Evolutionary conservation across 2,329 filamentous ascomycete species (phyloP).

Genomic region (Trichoderma sp.): DNA sequence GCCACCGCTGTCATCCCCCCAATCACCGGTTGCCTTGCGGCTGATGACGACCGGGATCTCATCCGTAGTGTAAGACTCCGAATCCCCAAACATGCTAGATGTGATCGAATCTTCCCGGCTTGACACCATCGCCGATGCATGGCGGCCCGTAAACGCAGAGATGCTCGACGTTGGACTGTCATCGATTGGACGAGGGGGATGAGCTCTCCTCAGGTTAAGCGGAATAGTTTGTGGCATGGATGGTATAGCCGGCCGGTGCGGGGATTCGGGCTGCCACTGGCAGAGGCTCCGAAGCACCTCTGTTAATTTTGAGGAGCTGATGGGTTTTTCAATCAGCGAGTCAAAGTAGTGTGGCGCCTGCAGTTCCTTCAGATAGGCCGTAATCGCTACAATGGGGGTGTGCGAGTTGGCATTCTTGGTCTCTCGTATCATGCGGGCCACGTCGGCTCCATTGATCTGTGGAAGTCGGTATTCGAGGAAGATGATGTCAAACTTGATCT

Average conservation of each 20-base stretch:
- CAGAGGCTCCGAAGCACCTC: conserved; percentile 86
- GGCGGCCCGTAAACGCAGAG: conserved; percentile 64
- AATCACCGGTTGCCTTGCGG: conserved; percentile 71
- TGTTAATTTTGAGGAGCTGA: conserved; percentile 84
- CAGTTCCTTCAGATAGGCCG: conserved; percentile 95
- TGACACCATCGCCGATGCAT: conserved; percentile 75
- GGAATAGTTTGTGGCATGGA: conserved; percentile 58
- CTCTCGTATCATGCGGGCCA: conserved; percentile 95
- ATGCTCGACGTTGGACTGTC: conserved; percentile 84
- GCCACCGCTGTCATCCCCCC: conserved; percentile 74
- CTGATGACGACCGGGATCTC: conserved; percentile 74
- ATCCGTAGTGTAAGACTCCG: conserved; percentile 73
- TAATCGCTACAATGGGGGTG: conserved; percentile 94
- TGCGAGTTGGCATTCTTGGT: conserved; percentile 93
- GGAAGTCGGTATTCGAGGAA: conserved; percentile 97
- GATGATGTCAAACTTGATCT: conserved; percentile 98
- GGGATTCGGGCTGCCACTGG: conserved; percentile 81
- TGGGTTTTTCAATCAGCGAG: conserved; percentile 92
- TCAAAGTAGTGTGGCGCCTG: conserved; percentile 96
- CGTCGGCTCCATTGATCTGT: conserved; percentile 90
- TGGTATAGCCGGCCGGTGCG: conserved; percentile 42
- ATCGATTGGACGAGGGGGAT: conserved; percentile 51
- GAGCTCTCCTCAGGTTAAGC: conserved; percentile 64
- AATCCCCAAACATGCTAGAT: conserved; percentile 83
- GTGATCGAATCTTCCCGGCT: conserved; percentile 87